Base-by-base conservation (phyloP, 177 flowering plant species). In the Vitis hybrid region DNA sequence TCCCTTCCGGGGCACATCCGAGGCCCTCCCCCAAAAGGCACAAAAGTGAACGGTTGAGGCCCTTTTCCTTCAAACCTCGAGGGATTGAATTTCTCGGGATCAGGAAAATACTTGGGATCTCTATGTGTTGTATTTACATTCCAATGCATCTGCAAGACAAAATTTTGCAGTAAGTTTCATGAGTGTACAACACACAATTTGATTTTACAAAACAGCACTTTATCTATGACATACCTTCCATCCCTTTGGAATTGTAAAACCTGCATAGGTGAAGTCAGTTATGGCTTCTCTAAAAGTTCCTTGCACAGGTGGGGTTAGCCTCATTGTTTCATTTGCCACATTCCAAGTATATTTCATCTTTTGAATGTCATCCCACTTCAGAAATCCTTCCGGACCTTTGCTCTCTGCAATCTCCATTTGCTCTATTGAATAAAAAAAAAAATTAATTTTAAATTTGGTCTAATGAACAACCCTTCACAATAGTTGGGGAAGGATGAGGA, bases 51-150 rank as follows among this genome's bases (percentile, higher is more conserved):
- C 4, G 74, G 78, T 10, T 65, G 51, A 5, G 71, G 71, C 13
- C 71, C 71, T 9, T 54, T 54, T 55, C 77, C 77, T 27, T 70
- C 77, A 35, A 74, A 74, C 17, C 77, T 64, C 32, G 73, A 27
- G 2, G 77, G 77, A 24, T 74, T 73, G 48, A 74, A 74, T 24
- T 74, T 70, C 17, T 69, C 70, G 1, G 77, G 77, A 60, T 74
- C 46, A 2, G 70, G 73, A 17, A 74, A 74, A 69, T 69, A 74
- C 17, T 32, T 50, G 12, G 77, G 61, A 24, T 70, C 52, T 61
- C 58, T 69, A 49, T 74, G 70, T 11, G 77, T 65, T 1, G 77
- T 64, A 65, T 74, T 54, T 2, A 54, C 66, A 27, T 20, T 69
- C 77, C 77, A 74, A 24, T 66, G 27, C 41, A 60, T 17, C 75